Evolutionary conservation across 225 moss, liverwort and hornwort genomes (phyloP), one percentile per base, ranked within the genome.

Genomic region (Asterella californica): DNA sequence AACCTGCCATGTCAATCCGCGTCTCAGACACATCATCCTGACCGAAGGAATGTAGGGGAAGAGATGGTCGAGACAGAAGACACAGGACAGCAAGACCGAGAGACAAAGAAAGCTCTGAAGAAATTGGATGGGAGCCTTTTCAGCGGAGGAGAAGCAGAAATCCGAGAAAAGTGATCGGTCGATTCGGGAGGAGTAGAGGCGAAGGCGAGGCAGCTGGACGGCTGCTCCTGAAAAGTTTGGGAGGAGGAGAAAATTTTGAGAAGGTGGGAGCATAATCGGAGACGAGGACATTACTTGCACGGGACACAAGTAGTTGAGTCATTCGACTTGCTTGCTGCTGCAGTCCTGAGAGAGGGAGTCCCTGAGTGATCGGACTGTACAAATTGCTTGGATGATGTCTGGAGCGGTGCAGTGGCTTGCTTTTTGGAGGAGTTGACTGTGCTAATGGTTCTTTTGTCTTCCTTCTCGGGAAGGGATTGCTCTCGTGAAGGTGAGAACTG

Each of bases 401-500:
- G 11, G 36, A 60, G 24, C 34, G 21, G 57, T 11, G 72, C 27
- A 49, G 10, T 76, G 24, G 57, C 15, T 38, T 22, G 24, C 36
- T 55, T 55, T 57, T 10, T 0, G 30, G 22, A 37, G 75, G 53
- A 55, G 36, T 57, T 59, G 34, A 75, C 55, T 75, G 74, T 75
- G 55, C 32, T 21, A 75, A 50, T 24, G 10, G 9, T 54, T 54
- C 3, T 19, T 55, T 46, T 75, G 75, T 75, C 75, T 55, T 57
- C 34, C 54, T 55, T 34, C 48, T 9, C 4, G 75, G 57, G 37
- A n/a, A 74, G 55, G 32, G 17, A 57, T 75, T 54, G 57, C 10
- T 59, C 57, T 75, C 22, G 75, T 57, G 75, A 21, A 74, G 74
- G 74, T 53, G 74, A 53, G 53, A 74, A 74, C 32, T 74, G 75